Evolutionary conservation across 177 flowering plant genomes (phyloP).

Genomic region (Tripterygium wilfordii): DNA sequence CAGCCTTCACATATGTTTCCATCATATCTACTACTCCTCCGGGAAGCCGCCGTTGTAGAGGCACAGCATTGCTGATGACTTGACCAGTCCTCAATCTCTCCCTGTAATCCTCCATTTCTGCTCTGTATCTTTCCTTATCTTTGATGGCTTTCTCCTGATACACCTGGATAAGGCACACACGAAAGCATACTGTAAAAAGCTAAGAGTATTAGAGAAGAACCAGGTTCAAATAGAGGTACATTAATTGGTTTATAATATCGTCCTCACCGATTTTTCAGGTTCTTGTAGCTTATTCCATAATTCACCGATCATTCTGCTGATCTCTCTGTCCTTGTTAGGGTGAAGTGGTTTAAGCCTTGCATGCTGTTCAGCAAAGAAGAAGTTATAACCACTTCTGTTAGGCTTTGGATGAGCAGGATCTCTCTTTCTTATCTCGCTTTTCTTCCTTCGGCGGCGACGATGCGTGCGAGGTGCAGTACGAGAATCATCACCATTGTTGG

Average conservation of each 20-base stretch:
- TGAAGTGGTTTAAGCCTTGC: slow-evolving; percentile 77
- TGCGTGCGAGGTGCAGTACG: slow-evolving; percentile 18
- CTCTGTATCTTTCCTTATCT: slow-evolving; percentile 76
- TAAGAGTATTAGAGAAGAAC: neutral
- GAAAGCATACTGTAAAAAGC: too few species aligned
- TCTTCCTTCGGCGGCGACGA: slow-evolving; percentile 77
- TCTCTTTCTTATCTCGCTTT: slow-evolving; percentile 70
- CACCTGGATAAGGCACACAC: too few species aligned
- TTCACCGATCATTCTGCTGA: slow-evolving; percentile 91
- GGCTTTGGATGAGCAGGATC: slow-evolving; percentile 95
- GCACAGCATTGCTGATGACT: slow-evolving; percentile 45
- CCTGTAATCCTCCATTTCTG: slow-evolving; percentile 76
- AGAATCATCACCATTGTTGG: slow-evolving; percentile 7
- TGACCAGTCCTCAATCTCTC: slow-evolving; percentile 46
- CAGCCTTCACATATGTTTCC: slow-evolving; percentile 28
- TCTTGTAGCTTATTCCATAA: slow-evolving; percentile 78
- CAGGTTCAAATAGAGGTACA: too few species aligned
- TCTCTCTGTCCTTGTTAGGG: slow-evolving; percentile 85
- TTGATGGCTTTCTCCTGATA: slow-evolving; percentile 77
- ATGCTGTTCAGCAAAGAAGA: slow-evolving; percentile 94
- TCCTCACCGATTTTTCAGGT: slow-evolving; percentile 56
- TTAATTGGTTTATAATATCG: too few species aligned
- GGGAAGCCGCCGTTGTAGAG: slow-evolving; percentile 51
- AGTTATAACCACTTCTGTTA: slow-evolving; percentile 90
- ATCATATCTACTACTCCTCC: slow-evolving; percentile 24